Evolutionary conservation across 768 basidiomycete genomes (phyloP).

Genomic region (Mycena latifolia): DNA sequence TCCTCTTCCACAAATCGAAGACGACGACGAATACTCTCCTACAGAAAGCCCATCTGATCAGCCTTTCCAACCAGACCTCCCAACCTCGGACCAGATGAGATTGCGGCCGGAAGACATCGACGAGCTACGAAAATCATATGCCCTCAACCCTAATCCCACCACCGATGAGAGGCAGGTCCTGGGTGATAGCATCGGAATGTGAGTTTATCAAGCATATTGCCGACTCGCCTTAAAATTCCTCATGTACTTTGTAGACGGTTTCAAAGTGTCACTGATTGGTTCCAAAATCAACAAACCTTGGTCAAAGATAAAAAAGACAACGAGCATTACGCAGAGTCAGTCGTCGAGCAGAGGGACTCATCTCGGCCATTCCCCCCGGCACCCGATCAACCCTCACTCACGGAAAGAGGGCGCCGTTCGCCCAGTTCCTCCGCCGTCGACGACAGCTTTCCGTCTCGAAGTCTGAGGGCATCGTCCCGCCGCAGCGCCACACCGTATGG

Average conservation of each 20-base stretch:
- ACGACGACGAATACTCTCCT: constrained; percentile 7
- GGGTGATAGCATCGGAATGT: constrained; percentile 82
- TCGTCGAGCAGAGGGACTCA: constrained; percentile 2
- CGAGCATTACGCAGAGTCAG: constrained; percentile 41
- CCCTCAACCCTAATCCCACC: constrained; percentile 72
- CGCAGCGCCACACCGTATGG: constrained; percentile 32
- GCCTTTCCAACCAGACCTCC: constrained; percentile 10
- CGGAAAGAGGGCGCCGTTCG: constrained; percentile 44
- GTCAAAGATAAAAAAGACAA: constrained; percentile 80
- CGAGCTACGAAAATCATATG: constrained; percentile 76
- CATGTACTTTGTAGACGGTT: constrained; percentile 65
- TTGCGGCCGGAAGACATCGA: constrained; percentile 65
- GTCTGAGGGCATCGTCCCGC: constrained; percentile 32
- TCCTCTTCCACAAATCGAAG: constrained; percentile 2
- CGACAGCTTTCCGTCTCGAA: constrained; percentile 32
- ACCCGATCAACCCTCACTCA: constrained; percentile 24
- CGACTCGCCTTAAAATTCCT: constrained; percentile 38
- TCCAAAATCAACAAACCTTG: constrained; percentile 86
- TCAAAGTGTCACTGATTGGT: constrained; percentile 88
- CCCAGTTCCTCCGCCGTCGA: constrained; percentile 37
- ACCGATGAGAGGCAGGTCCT: constrained; percentile 67
- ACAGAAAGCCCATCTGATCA: not conserved
- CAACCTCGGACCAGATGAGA: not conserved
- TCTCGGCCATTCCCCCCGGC: constrained; percentile 28
- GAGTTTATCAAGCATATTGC: constrained; percentile 47